Evolutionary conservation across 1,139 yeast genomes (phyloP), one percentile per base, ranked within the genome.

Genomic region (Tardiomyces depauwii): DNA sequence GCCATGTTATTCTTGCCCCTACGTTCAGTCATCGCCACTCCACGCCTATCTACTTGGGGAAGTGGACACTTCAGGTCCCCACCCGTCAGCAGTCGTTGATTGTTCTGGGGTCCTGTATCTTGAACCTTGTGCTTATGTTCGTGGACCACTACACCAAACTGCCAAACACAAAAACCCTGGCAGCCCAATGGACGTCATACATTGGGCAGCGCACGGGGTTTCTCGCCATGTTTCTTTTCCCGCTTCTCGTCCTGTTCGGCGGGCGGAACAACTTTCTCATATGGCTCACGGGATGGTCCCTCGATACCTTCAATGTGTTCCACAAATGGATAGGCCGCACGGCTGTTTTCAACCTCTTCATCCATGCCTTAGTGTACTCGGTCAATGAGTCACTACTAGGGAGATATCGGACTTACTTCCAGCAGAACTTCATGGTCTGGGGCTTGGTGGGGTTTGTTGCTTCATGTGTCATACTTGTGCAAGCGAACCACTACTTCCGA

Each of bases 311-410:
- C 58, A 67, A 79, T 48, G 67, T 74, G 19, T 72, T 78, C 59
- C 93, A 84, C 63, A 77, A 80, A 55, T 80, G 85, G 82, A 57
- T 77, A 6, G 77, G 80, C 1, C 72, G 91, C 61, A 60, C 74
- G 2, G 61, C 75, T 18, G 65, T 77, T 45, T 44, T 69, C 1
- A 80, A 77, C 54, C 66, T 74, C 0, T 43, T 65, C 10, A 51
- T 64, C 19, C 71, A 66, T 48, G 55, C 59, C 14, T 51, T 57
- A 14, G 49, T 52, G 11, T 55, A 50, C 46, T 46, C 57, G 12
- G 49, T 51, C 14, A 43, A 44, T 36, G 47, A 47, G 33, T 43
- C 39, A 13, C 18, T 30, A 23, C 32, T 43, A n/a, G 45, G 30
- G 40, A 41, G 42, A 18, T 52, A 49, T 42, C 30, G 43, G 14